Evolutionary conservation across 2,329 filamentous ascomycete genomes (phyloP), one percentile per base, ranked within the genome.

Genomic region (Orbilia brochopaga): DNA sequence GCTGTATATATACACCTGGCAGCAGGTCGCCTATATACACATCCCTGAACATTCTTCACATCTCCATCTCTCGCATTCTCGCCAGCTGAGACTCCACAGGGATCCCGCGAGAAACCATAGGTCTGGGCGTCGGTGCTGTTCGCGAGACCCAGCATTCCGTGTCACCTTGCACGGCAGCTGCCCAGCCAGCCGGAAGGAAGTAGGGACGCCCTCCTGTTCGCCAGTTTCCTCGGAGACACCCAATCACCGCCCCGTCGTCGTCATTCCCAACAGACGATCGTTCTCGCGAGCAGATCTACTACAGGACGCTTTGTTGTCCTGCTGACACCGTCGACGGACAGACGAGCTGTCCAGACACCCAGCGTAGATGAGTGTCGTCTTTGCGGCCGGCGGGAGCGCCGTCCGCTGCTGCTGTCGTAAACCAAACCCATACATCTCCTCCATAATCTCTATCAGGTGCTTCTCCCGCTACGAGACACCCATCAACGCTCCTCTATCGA

Each of bases 401-500:
- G 48, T 60, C 32, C 63, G 55, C 50, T 46, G 37, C 56, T 42
- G 37, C 37, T 6, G 37, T 17, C 37, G n/a, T 42, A 17, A 15
- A 42, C 11, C n/a, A n/a, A 42, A 42, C 13, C 4, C 37, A 42
- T 17, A n/a, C 11, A 13, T 17, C 48, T 27, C 59, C 53, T 32
- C 42, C 44, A 54, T 21, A 23, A 55, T 57, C 69, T 63, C 24
- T 59, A 64, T 27, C 40, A 55, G 24, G 42, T 61, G 32, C 19
- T 52, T 35, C 54, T 65, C 60, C 62, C 58, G 44, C 51, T 67
- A 52, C 32, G 61, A 58, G 24, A 60, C 44, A 23, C 24, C 46
- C 7, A 61, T 92, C 75, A 95, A 96, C 80, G 88, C 90, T 0
- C 90, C 91, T 0, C 77, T 81, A 8, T 86, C 86, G 52, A 94